These are phyloP conservation scores for Singerocomus inundabilis DNA, from an alignment of 1,284 basidiomycete genomes.

Conservation along the genomic window DNA sequence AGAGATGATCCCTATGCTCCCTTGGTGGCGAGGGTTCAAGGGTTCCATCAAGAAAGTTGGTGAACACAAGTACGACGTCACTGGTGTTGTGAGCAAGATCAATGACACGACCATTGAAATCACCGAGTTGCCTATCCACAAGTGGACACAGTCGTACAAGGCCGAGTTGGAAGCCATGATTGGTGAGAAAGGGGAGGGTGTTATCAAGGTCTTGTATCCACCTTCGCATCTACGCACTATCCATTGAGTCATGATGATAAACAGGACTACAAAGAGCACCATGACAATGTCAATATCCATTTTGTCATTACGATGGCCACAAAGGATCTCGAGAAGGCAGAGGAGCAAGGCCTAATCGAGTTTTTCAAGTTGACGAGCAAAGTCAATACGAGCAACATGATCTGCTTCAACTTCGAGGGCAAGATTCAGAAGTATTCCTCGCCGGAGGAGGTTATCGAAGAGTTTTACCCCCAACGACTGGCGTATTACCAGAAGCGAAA, in stretches of 20 bases:
- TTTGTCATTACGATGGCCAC: conserved; percentile 84
- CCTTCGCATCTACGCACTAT: not conserved
- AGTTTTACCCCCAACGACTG: conserved; percentile 90
- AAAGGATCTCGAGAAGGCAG: conserved; percentile 83
- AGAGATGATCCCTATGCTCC: conserved; percentile 82
- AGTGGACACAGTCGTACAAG: conserved; percentile 95
- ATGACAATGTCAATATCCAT: conserved; percentile 91
- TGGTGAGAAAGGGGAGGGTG: conserved; percentile 68
- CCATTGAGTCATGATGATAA: conserved; percentile 1
- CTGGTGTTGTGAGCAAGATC: conserved; percentile 74
- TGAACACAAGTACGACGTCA: conserved; percentile 87
- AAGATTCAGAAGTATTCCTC: conserved; percentile 94
- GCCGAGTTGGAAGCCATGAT: conserved; percentile 82
- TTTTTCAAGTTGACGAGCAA: conserved; percentile 89
- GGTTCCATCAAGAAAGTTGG: conserved; percentile 81
- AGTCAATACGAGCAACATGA: conserved; percentile 95
- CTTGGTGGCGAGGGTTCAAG: conserved; percentile 97
- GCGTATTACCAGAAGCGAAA: conserved; percentile 95
- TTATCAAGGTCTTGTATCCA: conserved; percentile 53
- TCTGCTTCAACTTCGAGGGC: conserved; percentile 94
- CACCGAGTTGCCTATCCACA: conserved; percentile 93
- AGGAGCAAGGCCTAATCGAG: conserved; percentile 85
- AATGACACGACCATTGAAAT: conserved; percentile 91
- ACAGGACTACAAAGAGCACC: conserved; percentile 94
- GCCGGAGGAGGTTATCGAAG: conserved; percentile 91